Evolutionary conservation across 768 basidiomycete species (phyloP).

Genomic region (Boletus rubroflammeus): DNA sequence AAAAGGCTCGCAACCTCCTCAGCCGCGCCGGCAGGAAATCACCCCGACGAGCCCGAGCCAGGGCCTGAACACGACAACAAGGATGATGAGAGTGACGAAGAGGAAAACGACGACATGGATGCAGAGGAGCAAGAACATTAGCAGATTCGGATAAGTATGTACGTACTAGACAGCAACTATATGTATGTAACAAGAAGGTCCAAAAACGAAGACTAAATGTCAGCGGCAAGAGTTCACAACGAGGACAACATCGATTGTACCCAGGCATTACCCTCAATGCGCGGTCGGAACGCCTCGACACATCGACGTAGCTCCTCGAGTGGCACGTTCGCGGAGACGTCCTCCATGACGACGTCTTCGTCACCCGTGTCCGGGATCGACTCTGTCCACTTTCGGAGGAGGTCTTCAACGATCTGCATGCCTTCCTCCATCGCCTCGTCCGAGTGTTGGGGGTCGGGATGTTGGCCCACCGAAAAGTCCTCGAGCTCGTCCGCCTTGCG

Average conservation of each 20-base stretch:
- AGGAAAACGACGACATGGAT: conserved; percentile 9
- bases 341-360: conserved; percentile 50
- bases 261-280: conserved; percentile 80
- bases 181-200: neutral
- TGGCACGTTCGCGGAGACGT: conserved; percentile 38
- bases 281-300: conserved; percentile 60
- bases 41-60: neutral
- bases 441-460: conserved; percentile 43
- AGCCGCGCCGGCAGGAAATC: neutral
- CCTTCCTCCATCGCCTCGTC: conserved; percentile 72
- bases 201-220: neutral
- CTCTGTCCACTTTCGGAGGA: conserved; percentile 68
- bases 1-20: neutral
- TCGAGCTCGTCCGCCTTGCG: conserved; percentile 89
- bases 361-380: conserved; percentile 34
- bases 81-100: conserved; percentile 1
- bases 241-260: conserved; percentile 54
- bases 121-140: conserved; percentile 12
- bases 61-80: conserved; percentile 3
- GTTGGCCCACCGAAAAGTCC: conserved; percentile 59
- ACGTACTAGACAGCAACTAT: conserved; percentile 9
- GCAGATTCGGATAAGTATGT: conserved; percentile 6
- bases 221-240: conserved; percentile 23
- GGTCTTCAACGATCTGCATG: conserved; percentile 71
- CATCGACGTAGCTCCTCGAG: conserved; percentile 52